A percentile compares a stretch with the other conserved stretches of the same genome.
Conservation (phyloP, 164 flowering plant species). For the Dillenia suffruticosa region DNA sequence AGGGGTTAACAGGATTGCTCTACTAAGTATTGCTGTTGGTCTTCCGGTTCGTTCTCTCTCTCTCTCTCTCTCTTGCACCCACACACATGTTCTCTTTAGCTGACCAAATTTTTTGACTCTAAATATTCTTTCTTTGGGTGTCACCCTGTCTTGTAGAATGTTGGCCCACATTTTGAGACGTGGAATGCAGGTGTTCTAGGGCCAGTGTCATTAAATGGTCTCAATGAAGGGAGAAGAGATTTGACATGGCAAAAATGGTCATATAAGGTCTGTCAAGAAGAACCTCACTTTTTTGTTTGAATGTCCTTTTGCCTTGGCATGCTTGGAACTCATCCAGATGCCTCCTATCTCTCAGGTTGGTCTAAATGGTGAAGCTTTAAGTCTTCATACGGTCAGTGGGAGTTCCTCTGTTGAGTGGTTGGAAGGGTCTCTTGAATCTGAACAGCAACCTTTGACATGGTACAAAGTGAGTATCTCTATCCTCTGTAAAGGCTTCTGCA, state of each 20-base stretch:
- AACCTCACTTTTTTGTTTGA: not conserved
- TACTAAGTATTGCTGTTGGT: slow-evolving; percentile 81
- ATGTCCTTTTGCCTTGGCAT: not conserved
- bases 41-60: slow-evolving; percentile 63
- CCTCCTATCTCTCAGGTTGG: slow-evolving; percentile 52
- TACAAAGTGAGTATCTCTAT: slow-evolving; percentile 58
- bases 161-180: slow-evolving; percentile 77
- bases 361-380: slow-evolving; percentile 69
- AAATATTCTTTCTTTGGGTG: not conserved
- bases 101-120: not conserved
- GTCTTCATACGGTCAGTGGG: slow-evolving; percentile 62
- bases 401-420: slow-evolving; percentile 83
- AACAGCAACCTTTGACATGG: slow-evolving; percentile 80
- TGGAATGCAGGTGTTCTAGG: slow-evolving; percentile 98
- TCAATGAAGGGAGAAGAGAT: slow-evolving; percentile 78
- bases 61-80: no score
- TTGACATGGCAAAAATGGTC: slow-evolving; percentile 78
- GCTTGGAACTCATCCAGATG: not conserved
- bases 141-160: slow-evolving; percentile 41
- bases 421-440: slow-evolving; percentile 39
- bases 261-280: slow-evolving; percentile 59
- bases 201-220: slow-evolving; percentile 77
- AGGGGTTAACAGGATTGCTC: slow-evolving; percentile 74
- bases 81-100: no score
- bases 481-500: not conserved